Conservation (phyloP, 345 rosid species). For the Euphorbia peplus region DNA sequence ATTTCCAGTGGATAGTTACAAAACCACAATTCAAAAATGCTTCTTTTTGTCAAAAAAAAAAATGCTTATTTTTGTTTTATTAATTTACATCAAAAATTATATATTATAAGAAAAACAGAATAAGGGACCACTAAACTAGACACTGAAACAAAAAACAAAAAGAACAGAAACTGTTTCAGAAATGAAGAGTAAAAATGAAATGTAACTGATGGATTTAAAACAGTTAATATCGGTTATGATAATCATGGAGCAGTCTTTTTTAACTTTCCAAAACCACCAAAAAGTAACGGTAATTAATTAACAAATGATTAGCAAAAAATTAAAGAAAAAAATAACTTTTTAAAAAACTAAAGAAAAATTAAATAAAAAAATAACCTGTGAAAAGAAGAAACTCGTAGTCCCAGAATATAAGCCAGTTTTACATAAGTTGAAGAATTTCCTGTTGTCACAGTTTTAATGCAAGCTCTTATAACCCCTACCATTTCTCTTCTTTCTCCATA, state of each 20-base stretch:
- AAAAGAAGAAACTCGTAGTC: constrained; percentile 62
- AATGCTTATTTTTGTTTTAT: too few species aligned
- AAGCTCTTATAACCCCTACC: constrained; percentile 67
- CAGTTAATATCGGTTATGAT: too few species aligned
- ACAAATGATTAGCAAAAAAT: background rate
- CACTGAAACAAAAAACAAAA: background rate
- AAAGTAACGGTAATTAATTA: background rate
- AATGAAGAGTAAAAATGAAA: background rate
- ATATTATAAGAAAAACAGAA: constrained; percentile 2
- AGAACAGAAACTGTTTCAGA: background rate
- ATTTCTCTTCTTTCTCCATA: constrained; percentile 47
- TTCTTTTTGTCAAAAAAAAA: background rate
- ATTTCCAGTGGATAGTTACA: constrained; percentile 9
- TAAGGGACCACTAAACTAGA: background rate
- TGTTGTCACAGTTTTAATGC: constrained; percentile 55
- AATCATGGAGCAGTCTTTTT: too few species aligned
- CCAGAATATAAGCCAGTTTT: constrained; percentile 59
- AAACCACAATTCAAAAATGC: background rate
- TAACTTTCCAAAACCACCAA: too few species aligned
- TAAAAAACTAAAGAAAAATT: too few species aligned
- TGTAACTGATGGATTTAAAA: background rate
- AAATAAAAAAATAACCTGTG: constrained; percentile 41
- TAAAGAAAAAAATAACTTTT: background rate
- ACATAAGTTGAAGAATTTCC: constrained; percentile 38
- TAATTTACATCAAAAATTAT: too few species aligned